These are phyloP conservation scores for Penicillium fuscoglaucum DNA, from an alignment of 2,329 filamentous ascomycete species.

Conservation along the genomic window DNA sequence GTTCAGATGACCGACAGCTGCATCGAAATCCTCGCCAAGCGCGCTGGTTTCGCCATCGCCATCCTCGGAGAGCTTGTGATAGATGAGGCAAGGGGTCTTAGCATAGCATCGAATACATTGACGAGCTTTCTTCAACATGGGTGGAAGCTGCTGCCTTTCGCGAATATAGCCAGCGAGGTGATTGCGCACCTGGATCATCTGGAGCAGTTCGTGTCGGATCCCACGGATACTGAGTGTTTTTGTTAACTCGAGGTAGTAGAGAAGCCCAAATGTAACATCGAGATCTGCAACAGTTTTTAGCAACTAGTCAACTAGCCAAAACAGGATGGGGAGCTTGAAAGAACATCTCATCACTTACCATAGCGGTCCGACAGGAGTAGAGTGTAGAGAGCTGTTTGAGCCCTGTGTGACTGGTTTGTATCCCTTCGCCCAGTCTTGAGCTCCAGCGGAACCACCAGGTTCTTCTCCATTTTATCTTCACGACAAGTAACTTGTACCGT, in stretches of 20 bases:
- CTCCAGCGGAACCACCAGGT: slow-evolving; percentile 86
- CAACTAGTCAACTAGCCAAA: background rate
- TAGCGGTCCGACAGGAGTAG: slow-evolving; percentile 90
- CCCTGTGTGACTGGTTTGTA: slow-evolving; percentile 77
- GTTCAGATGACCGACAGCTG: slow-evolving; percentile 75
- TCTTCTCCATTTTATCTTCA: slow-evolving; percentile 65
- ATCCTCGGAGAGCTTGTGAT: slow-evolving; percentile 85
- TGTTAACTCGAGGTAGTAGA: slow-evolving; percentile 94
- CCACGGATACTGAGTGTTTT: slow-evolving; percentile 82
- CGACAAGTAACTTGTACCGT: slow-evolving; percentile 85
- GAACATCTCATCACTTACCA: slow-evolving; percentile 43
- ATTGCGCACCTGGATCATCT: slow-evolving; percentile 97
- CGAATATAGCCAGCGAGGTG: slow-evolving; percentile 81
- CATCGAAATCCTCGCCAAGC: slow-evolving; percentile 77
- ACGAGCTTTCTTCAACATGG: slow-evolving; percentile 79
- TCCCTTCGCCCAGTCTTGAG: slow-evolving; percentile 88
- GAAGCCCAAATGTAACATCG: slow-evolving; percentile 81
- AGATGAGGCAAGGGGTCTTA: slow-evolving; percentile 86
- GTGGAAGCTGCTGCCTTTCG: slow-evolving; percentile 77
- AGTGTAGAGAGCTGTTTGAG: slow-evolving; percentile 93
- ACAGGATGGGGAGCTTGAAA: background rate
- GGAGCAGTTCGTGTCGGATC: slow-evolving; percentile 81
- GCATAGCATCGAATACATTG: slow-evolving; percentile 88
- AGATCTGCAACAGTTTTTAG: slow-evolving; percentile 60
- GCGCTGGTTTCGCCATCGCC: slow-evolving; percentile 80